A percentile compares a stretch with the other conserved stretches of the same genome.
Evolutionary conservation across 768 basidiomycete genomes (phyloP).

Genomic region (Dendrothele bispora): DNA sequence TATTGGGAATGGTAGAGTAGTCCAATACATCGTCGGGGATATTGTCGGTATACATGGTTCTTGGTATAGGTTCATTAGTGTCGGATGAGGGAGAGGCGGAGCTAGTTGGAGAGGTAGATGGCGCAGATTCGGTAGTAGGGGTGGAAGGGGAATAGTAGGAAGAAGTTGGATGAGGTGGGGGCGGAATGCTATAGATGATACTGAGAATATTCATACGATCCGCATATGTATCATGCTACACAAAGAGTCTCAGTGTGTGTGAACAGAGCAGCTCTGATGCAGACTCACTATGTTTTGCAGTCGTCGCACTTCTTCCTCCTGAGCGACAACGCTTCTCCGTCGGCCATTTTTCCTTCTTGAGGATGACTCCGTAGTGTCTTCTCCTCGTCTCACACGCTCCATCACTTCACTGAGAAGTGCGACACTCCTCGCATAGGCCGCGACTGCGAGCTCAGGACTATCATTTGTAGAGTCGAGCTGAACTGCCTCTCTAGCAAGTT

Average conservation of each 20-base stretch:
- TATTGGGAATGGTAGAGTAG: conserved; percentile 23
- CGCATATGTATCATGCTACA: conserved; percentile 91
- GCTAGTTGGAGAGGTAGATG: conserved; percentile 41
- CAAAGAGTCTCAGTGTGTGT: conserved; percentile 2
- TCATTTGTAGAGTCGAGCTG: conserved; percentile 86
- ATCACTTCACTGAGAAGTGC: conserved; percentile 88
- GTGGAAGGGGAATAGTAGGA: conserved; percentile 46
- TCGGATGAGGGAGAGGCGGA: conserved; percentile 52
- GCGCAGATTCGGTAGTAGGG: conserved; percentile 23
- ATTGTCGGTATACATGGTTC: conserved; percentile 28
- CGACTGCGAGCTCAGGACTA: conserved; percentile 85
- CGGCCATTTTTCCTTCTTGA: conserved; percentile 55
- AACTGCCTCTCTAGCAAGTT: conserved; percentile 88
- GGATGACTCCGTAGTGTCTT: conserved; percentile 69
- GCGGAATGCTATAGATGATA: conserved; percentile 84
- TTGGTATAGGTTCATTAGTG: conserved; percentile 35
- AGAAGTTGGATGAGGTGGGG: conserved; percentile 65
- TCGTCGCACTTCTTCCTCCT: conserved; percentile 86
- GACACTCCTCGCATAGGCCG: conserved; percentile 86
- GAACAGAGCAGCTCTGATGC: conserved; percentile 9
- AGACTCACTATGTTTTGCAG: conserved; percentile 83
- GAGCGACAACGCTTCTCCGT: conserved; percentile 81
- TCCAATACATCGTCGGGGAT: conserved; percentile 35
- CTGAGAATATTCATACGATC: conserved; percentile 93
- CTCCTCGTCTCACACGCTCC: conserved; percentile 85